phyloP scores from a whole-genome alignment of 345 rosid species.

The Citrus unshiu region DNA sequence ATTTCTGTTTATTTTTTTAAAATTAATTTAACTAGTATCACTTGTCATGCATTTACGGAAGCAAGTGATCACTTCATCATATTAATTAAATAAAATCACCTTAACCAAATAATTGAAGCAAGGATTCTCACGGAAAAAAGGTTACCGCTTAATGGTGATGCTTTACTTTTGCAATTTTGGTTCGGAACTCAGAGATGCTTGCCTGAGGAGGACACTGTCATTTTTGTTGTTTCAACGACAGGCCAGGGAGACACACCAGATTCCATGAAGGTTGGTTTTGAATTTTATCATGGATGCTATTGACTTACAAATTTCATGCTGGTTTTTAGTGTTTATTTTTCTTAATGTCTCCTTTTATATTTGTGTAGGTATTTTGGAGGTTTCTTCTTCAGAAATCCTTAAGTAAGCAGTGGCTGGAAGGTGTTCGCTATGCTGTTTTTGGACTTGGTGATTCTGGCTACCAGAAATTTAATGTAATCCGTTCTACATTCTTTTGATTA shows the following conservation, averaged over 20 bases:
- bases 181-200: constrained; percentile 51
- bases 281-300: background rate
- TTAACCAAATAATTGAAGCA: too few relatives aligned
- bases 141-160: background rate
- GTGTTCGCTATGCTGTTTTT: constrained; percentile 72
- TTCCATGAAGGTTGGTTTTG: constrained; percentile 59
- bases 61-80: too few relatives aligned
- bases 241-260: constrained; percentile 98
- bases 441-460: constrained; percentile 94
- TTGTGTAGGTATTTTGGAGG: constrained; percentile 74
- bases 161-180: background rate
- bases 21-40: too few relatives aligned
- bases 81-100: too few relatives aligned
- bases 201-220: constrained; percentile 47
- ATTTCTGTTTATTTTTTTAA: background rate
- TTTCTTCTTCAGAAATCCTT: constrained; percentile 72
- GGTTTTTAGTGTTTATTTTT: constrained; percentile 1
- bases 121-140: background rate
- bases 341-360: constrained; percentile 6
- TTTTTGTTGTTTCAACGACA: constrained; percentile 90
- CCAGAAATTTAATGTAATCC: constrained; percentile 76
- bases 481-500: constrained; percentile 3
- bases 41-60: too few relatives aligned
- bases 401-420: constrained; percentile 57
- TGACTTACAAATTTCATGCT: background rate